Percentiles rank a stretch among this genome's conserved stretches.
Evolutionary conservation across 257 asterid species (phyloP).

Genomic region (Jaltomata sinuosa): DNA sequence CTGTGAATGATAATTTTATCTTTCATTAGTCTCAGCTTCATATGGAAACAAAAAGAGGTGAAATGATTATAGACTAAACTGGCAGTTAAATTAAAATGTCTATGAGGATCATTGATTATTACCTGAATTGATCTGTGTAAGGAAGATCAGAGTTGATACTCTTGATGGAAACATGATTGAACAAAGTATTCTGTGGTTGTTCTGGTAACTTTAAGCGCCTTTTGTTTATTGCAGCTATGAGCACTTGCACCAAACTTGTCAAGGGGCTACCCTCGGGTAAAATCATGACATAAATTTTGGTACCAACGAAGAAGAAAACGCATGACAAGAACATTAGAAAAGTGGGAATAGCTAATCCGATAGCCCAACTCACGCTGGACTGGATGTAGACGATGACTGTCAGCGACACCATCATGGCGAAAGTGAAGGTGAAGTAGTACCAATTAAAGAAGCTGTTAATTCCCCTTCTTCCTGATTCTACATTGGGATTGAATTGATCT

Average conservation of each 20-base stretch:
- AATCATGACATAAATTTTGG: slow-evolving; percentile 14
- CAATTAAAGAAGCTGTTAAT: slow-evolving; percentile 26
- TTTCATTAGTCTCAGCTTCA: not conserved
- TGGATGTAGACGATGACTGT: slow-evolving; percentile 19
- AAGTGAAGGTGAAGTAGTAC: slow-evolving; percentile 24
- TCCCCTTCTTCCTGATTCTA: slow-evolving; percentile 19
- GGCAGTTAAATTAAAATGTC: not conserved
- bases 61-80: not conserved
- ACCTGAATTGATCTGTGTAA: slow-evolving; percentile 24
- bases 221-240: slow-evolving; percentile 14
- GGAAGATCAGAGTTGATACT: slow-evolving; percentile 14
- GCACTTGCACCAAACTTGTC: slow-evolving; percentile 17
- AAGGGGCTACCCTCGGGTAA: slow-evolving; percentile 24
- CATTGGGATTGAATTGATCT: slow-evolving; percentile 22
- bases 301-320: slow-evolving; percentile 13
- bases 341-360: slow-evolving; percentile 18
- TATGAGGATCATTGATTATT: not conserved
- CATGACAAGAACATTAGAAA: slow-evolving; percentile 18
- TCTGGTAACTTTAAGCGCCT: slow-evolving; percentile 12
- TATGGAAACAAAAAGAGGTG: not conserved
- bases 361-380: slow-evolving; percentile 13
- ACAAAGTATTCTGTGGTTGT: slow-evolving; percentile 3
- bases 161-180: not conserved
- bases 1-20: not conserved
- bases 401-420: slow-evolving; percentile 13